Percentiles rank a stretch among this genome's conserved stretches.
Conservation (phyloP, 2,329 filamentous ascomycete species). For the Pseudodiploospora longispora region DNA sequence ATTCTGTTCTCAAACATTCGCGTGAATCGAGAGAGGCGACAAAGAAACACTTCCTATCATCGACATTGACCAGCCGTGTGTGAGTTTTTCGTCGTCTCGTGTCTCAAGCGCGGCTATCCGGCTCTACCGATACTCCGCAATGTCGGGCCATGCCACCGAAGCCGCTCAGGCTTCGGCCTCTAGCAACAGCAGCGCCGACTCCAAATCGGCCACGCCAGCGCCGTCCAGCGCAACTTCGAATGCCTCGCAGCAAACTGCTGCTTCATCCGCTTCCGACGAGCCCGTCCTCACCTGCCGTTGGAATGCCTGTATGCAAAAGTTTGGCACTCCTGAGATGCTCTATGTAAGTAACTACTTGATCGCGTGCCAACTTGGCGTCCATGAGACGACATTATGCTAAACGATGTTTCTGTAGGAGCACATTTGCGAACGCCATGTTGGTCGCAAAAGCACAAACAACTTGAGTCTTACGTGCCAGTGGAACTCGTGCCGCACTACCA, state of each 20-base stretch:
- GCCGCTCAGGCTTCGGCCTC: slow-evolving; percentile 11
- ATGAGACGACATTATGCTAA: neutral
- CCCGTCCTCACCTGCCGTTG: slow-evolving; percentile 47
- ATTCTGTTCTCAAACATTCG: neutral
- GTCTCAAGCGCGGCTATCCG: slow-evolving; percentile 3
- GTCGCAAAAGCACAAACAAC: slow-evolving; percentile 98
- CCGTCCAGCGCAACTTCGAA: slow-evolving; percentile 4
- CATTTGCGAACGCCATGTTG: slow-evolving; percentile 96
- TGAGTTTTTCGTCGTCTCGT: slow-evolving; percentile 9
- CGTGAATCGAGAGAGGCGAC: too few species aligned
- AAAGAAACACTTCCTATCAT: neutral
- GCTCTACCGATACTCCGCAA: slow-evolving; percentile 12
- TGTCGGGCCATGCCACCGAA: slow-evolving; percentile 25
- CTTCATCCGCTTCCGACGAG: neutral
- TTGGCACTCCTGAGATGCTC: slow-evolving; percentile 47
- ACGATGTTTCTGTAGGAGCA: slow-evolving; percentile 59
- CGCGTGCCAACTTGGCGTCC: neutral
- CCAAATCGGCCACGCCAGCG: slow-evolving; percentile 19
- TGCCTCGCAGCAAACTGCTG: neutral
- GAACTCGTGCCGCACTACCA: slow-evolving; percentile 92
- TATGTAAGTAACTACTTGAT: slow-evolving; percentile 40
- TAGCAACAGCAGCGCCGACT: slow-evolving; percentile 26
- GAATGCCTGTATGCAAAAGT: slow-evolving; percentile 52
- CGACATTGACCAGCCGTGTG: slow-evolving; percentile 5
- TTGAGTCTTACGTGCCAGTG: slow-evolving; percentile 95